These are phyloP conservation scores for Leishmania gerbilli DNA, from an alignment of 208 protist species.

Conservation along the genomic window DNA sequence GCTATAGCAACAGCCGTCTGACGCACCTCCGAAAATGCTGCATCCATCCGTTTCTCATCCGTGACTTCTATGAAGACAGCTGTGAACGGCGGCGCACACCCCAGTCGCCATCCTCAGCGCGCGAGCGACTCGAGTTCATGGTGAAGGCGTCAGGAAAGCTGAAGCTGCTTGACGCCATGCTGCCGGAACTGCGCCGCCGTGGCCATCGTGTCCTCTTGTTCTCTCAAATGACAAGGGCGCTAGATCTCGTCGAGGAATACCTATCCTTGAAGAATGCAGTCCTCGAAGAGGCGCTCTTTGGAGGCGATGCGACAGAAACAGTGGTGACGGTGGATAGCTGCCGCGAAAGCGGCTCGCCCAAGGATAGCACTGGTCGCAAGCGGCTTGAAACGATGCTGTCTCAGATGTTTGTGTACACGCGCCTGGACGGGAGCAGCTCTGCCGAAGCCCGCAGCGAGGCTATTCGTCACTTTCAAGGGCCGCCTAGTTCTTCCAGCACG, in stretches of 20 bases:
- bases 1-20: constrained; percentile 29
- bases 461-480: constrained; percentile 79
- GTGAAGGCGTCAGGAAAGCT: constrained; percentile 83
- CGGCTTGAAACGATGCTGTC: background rate
- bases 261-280: constrained; percentile 33
- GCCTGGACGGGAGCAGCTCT: constrained; percentile 89
- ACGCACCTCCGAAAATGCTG: constrained; percentile 59
- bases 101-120: background rate
- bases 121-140: constrained; percentile 24
- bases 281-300: background rate
- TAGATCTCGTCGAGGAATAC: constrained; percentile 96
- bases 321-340: background rate
- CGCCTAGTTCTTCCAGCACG: background rate
- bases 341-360: background rate
- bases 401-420: constrained; percentile 54
- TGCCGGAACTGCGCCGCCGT: constrained; percentile 67
- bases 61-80: constrained; percentile 17
- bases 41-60: constrained; percentile 49
- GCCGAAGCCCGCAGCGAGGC: constrained; percentile 48
- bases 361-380: background rate
- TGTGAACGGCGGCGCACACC: background rate
- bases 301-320: background rate
- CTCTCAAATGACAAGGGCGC: constrained; percentile 93
- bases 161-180: constrained; percentile 91
- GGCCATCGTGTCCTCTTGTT: constrained; percentile 97